Conservation (phyloP, 2,329 filamentous ascomycete species). For the Cladophialophora yegresii region DNA sequence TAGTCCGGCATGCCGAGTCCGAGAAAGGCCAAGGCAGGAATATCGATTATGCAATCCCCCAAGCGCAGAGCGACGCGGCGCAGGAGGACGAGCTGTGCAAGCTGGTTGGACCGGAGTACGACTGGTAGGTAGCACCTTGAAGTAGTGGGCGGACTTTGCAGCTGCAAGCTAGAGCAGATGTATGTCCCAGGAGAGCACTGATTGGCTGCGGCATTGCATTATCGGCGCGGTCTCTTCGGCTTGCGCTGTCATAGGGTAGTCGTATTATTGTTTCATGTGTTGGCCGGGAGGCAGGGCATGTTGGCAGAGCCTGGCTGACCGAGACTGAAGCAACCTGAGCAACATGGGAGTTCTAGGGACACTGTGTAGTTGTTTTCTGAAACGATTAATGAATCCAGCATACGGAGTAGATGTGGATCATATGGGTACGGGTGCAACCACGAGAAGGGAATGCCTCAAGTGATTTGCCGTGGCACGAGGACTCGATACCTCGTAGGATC, state of each 20-base stretch:
- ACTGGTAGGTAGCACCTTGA: constrained; percentile 17
- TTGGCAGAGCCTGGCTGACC: background rate
- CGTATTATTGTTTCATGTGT: background rate
- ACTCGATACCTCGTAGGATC: no score
- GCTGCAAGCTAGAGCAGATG: constrained; percentile 14
- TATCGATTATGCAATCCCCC: constrained; percentile 31
- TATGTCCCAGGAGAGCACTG: constrained; percentile 2
- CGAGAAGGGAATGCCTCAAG: background rate
- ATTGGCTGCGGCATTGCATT: constrained; percentile 8
- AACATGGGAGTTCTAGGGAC: background rate
- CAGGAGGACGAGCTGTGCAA: constrained; percentile 26
- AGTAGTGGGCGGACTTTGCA: constrained; percentile 17
- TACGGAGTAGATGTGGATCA: background rate
- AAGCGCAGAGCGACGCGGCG: constrained; percentile 28
- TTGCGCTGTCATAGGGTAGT: background rate
- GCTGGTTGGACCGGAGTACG: constrained; percentile 30
- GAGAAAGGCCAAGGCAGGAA: constrained; percentile 28
- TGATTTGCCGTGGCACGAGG: background rate
- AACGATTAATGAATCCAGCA: background rate
- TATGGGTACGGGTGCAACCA: background rate
- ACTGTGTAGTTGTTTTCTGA: background rate
- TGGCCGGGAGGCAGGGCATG: background rate
- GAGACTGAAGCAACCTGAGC: background rate
- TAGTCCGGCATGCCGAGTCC: constrained; percentile 29
- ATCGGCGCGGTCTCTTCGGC: constrained; percentile 6